Percentiles rank a stretch among this genome's conserved stretches.
phyloP scores from a whole-genome alignment of 495 filamentous ascomycete genomes.

The Pyrenula massariospora region DNA sequence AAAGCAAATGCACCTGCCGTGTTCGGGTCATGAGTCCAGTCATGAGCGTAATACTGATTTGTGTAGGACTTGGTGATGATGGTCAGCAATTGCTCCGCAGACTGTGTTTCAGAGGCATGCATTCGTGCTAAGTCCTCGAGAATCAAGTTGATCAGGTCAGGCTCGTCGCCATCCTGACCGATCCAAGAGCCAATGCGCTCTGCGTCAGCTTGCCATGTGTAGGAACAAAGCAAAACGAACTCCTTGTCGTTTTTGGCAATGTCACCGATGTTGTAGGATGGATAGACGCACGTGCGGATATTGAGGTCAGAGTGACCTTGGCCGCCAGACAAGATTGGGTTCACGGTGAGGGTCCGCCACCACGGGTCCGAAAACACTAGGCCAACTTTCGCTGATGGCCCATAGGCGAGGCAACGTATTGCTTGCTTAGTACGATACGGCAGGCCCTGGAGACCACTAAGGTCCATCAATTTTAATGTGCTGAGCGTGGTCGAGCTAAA shows the following conservation, averaged over 20 bases:
- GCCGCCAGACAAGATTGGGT: conserved; percentile 20
- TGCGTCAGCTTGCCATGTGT: conserved; percentile 30
- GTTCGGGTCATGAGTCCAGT: conserved; percentile 22
- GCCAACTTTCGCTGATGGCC: conserved; percentile 13
- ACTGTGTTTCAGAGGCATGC: background rate
- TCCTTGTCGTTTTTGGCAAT: background rate
- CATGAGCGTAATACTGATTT: conserved; percentile 16
- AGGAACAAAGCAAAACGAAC: conserved; percentile 25
- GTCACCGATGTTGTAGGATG: conserved; percentile 24
- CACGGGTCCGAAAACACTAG: conserved; percentile 12
- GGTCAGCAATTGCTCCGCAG: background rate
- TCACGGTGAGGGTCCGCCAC: conserved; percentile 9
- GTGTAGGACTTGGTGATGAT: conserved; percentile 6
- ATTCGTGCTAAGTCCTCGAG: background rate
- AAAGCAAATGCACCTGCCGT: conserved; percentile 30
- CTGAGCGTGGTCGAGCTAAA: conserved; percentile 13
- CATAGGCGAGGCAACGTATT: conserved; percentile 14
- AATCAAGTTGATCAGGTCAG: background rate
- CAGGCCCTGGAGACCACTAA: conserved; percentile 3
- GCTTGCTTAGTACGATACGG: conserved; percentile 10
- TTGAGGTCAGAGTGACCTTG: conserved; percentile 19
- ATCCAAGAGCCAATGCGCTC: conserved; percentile 22
- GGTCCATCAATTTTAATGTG: conserved; percentile 11
- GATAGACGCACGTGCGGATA: conserved; percentile 30
- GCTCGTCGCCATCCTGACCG: background rate